Conservation (phyloP, 148 eudicot genomes). For the Polygonum maritimum region DNA sequence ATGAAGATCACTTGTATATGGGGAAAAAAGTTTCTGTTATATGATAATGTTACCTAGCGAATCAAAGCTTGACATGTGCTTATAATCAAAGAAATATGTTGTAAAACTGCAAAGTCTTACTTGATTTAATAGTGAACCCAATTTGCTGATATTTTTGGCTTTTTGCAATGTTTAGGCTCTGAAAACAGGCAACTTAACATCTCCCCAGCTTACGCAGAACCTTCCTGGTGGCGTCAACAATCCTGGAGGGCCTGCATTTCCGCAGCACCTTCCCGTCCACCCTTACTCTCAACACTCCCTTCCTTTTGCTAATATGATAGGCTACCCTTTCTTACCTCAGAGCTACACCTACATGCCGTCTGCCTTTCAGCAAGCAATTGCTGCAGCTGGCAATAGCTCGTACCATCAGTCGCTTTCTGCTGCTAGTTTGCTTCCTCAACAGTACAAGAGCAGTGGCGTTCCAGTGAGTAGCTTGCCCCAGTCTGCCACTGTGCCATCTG, state of each 20-base stretch:
- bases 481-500: slow-evolving; percentile 68
- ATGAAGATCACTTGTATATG: too few relatives aligned
- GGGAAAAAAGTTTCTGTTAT: not conserved
- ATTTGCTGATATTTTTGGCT: not conserved
- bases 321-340: slow-evolving; percentile 67
- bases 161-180: slow-evolving; percentile 35
- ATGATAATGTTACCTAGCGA: not conserved
- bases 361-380: slow-evolving; percentile 71
- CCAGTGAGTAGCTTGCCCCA: slow-evolving; percentile 73
- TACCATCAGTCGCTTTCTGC: slow-evolving; percentile 76
- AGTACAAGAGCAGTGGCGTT: slow-evolving; percentile 52
- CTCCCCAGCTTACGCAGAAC: slow-evolving; percentile 52
- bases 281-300: slow-evolving; percentile 68
- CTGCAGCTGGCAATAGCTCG: slow-evolving; percentile 45
- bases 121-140: not conserved
- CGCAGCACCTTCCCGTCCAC: slow-evolving; percentile 66
- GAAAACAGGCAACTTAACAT: slow-evolving; percentile 43
- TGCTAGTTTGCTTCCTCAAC: slow-evolving; percentile 39
- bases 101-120: not conserved
- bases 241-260: slow-evolving; percentile 59
- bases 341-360: slow-evolving; percentile 77
- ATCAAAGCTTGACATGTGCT: not conserved
- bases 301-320: slow-evolving; percentile 65
- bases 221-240: slow-evolving; percentile 34
- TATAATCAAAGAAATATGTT: not conserved